A percentile compares a stretch with the other conserved stretches of the same genome.
Conservation (phyloP, 1,139 yeast species). For the Nakaseomyces bracarensis region DNA sequence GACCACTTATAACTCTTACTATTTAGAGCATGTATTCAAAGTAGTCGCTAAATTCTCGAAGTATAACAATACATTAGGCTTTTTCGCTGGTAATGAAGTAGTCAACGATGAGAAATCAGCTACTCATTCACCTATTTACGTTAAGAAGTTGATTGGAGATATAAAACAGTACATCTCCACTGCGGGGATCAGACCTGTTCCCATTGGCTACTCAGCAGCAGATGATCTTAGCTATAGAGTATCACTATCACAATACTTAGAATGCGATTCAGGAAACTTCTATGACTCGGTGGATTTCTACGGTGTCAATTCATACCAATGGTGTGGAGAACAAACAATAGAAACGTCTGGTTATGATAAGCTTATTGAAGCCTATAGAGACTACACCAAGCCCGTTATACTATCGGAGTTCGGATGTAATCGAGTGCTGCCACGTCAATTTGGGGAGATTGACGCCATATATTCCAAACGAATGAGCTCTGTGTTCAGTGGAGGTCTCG, state of each 20-base stretch:
- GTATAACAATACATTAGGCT: constrained; percentile 84
- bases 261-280: constrained; percentile 50
- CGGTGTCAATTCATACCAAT: constrained; percentile 91
- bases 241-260: constrained; percentile 71
- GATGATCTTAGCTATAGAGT: constrained; percentile 74
- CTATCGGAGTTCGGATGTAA: constrained; percentile 94
- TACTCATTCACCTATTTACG: constrained; percentile 52
- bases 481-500: constrained; percentile 87
- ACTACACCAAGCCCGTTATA: constrained; percentile 69
- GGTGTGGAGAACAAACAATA: constrained; percentile 92
- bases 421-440: constrained; percentile 66
- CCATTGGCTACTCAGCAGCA: constrained; percentile 95
- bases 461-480: constrained; percentile 68
- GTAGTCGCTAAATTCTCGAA: constrained; percentile 75
- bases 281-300: constrained; percentile 74
- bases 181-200: constrained; percentile 59
- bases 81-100: constrained; percentile 91
- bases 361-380: constrained; percentile 61
- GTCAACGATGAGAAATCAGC: constrained; percentile 78
- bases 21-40: constrained; percentile 67
- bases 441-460: constrained; percentile 68
- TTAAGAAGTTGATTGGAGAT: constrained; percentile 75
- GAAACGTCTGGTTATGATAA: constrained; percentile 72
- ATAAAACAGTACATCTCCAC: constrained; percentile 58
- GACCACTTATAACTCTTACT: constrained; percentile 62